Percentiles rank a stretch among this genome's conserved stretches.
Conservation (phyloP, 306 rosid species). For the Pyrus bretschneideri region DNA sequence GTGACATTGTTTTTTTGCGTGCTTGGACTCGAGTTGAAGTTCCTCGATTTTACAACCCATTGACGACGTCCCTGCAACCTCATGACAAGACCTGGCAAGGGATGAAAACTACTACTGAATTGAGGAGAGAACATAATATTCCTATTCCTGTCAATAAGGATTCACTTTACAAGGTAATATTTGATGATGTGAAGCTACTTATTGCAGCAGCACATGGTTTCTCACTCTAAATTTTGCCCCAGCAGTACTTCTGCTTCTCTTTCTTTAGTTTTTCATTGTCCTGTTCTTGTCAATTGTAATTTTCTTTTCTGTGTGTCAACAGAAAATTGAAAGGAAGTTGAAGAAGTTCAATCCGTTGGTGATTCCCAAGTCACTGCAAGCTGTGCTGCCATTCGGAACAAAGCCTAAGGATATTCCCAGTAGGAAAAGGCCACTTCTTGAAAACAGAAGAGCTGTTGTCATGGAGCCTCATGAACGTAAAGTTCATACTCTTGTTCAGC, state of each 20-base stretch:
- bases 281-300: background rate
- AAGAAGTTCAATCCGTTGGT: constrained; percentile 82
- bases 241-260: background rate
- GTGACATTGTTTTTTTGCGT: constrained; percentile 85
- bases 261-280: background rate
- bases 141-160: constrained; percentile 76
- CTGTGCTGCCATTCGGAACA: constrained; percentile 61
- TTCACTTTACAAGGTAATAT: constrained; percentile 75
- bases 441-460: constrained; percentile 60
- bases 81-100: constrained; percentile 75
- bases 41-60: constrained; percentile 69
- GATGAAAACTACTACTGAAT: constrained; percentile 86
- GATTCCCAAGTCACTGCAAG: constrained; percentile 65
- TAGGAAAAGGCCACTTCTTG: constrained; percentile 41
- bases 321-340: constrained; percentile 74
- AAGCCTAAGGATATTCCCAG: constrained; percentile 60
- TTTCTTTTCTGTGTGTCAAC: constrained; percentile 8
- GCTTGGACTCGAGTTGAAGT: constrained; percentile 91
- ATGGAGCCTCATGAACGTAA: constrained; percentile 67
- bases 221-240: background rate
- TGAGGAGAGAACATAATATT: constrained; percentile 71
- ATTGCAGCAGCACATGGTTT: background rate
- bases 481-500: constrained; percentile 62
- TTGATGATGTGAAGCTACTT: constrained; percentile 1
- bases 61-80: constrained; percentile 86